phyloP scores from a whole-genome alignment of 2,329 filamentous ascomycete species.

The Penicillium oxalicum region DNA sequence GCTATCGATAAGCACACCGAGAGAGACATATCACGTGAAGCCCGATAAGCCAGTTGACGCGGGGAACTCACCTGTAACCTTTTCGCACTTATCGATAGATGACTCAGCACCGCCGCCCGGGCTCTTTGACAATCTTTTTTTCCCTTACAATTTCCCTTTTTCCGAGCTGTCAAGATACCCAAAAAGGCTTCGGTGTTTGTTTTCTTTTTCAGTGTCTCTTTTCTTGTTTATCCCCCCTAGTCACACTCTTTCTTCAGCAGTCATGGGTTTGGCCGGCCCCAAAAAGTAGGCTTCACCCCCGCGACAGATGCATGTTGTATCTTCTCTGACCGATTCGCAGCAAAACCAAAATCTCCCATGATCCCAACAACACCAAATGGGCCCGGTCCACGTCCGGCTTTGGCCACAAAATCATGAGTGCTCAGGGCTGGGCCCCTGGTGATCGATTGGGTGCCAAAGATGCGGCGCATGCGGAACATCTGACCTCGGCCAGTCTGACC shows the following conservation, averaged over 20 bases:
- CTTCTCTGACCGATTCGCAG: slow-evolving; percentile 30
- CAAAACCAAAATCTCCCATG: slow-evolving; percentile 69
- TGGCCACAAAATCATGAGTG: slow-evolving; percentile 80
- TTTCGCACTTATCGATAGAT: slow-evolving; percentile 16
- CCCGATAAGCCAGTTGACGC: slow-evolving; percentile 1
- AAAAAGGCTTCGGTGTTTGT: neutral
- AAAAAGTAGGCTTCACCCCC: slow-evolving; percentile 53
- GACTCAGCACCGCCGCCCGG: slow-evolving; percentile 9
- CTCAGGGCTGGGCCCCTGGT: slow-evolving; percentile 87
- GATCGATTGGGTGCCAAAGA: slow-evolving; percentile 72
- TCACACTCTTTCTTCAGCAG: neutral
- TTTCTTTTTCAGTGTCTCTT: neutral
- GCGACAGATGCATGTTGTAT: neutral
- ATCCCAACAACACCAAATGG: slow-evolving; percentile 97
- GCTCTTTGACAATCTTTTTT: slow-evolving; percentile 5
- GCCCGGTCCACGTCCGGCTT: slow-evolving; percentile 73
- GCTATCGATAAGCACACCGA: too few relatives aligned
- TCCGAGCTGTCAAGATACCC: neutral
- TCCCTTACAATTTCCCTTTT: neutral
- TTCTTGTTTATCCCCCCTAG: neutral
- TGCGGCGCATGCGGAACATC: slow-evolving; percentile 66
- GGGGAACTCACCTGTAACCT: too few relatives aligned
- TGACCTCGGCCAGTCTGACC: slow-evolving; percentile 73
- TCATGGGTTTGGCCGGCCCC: slow-evolving; percentile 64
- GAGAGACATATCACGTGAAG: neutral